Conservation (phyloP, 192 early-diverging fungal genomes). For the Haplosporangium gracile region DNA sequence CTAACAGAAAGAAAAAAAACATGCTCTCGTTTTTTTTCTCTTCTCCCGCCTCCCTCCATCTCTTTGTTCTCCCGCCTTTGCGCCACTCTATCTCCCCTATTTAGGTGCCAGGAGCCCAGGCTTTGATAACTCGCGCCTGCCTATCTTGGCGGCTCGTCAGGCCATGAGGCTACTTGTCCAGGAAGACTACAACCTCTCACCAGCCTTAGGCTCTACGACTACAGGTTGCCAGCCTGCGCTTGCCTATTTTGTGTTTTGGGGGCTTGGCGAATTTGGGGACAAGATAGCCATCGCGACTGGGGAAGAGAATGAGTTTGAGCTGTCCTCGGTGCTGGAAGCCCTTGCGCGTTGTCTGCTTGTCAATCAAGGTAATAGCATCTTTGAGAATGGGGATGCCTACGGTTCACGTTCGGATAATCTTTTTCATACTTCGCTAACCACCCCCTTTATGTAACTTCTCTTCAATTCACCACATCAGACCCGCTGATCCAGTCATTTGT, state of each 20-base stretch:
- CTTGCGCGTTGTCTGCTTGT: conserved; percentile 29
- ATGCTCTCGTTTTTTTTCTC: background rate
- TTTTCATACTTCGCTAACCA: background rate
- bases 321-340: conserved; percentile 12
- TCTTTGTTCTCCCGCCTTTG: background rate
- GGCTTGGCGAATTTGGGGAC: conserved; percentile 42
- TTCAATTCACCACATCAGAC: conserved; percentile 9
- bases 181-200: background rate
- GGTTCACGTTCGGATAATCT: background rate
- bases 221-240: background rate
- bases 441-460: too few relatives aligned
- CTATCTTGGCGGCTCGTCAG: conserved; percentile 30
- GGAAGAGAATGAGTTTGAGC: background rate
- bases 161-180: conserved; percentile 17
- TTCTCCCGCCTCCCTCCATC: background rate
- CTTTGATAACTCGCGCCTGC: conserved; percentile 22
- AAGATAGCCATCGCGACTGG: background rate
- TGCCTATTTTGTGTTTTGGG: conserved; percentile 34
- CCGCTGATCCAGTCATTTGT: conserved; percentile 20
- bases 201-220: too few relatives aligned
- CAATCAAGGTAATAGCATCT: conserved; percentile 36
- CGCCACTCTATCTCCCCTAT: background rate
- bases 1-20: background rate
- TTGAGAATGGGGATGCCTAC: background rate
- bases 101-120: conserved; percentile 35